Evolutionary conservation across 192 early-diverging fungal species (phyloP), one percentile per base, ranked within the genome.

Genomic region (Coemansia sp.): DNA sequence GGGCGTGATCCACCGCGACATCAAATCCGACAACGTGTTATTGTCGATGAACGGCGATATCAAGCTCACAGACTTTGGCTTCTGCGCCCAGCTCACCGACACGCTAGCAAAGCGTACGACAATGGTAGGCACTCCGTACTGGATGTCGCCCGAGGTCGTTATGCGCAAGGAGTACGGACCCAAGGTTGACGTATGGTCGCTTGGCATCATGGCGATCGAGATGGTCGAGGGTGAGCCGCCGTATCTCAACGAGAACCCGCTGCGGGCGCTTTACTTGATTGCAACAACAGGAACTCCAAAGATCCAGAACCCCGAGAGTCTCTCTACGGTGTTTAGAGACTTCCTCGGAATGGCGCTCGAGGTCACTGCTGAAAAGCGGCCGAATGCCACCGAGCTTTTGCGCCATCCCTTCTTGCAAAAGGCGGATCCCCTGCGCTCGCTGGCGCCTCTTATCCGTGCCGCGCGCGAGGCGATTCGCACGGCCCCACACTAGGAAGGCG

Each of bases 111-210:
- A 93, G 80, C 88, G 94, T 66, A 87, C 87, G 0, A 94, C 89
- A 9, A 89, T 91, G 86, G 92, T 87, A 9, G 92, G 88, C 41
- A 96, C 95, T 32, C 92, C 94, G 9, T 97, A 93, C 84, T 96
- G 95, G 95, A 98, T 98, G 96, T 93, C 96, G 15, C 96, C 96
- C 23, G 96, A 98, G 76, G 95, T 98, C 3, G 93, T 98, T 22
- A 92, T 85, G 59, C 88, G 90, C 43, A 91, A 93, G 74, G 91
- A 93, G 68, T 98, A 98, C 70, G 91, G 90, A 9, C 80, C 89
- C 55, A 95, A 95, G 73, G 92, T 97, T 38, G 96, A 98, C 72
- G 89, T 98, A 40, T 98, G 96, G 96, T 95, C 93, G n/a, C 74
- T 96, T 34, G 96, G 96, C 6, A 96, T 98, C 78, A 93, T 98